Evolutionary conservation across 441 rosid species (phyloP), one percentile per base, ranked within the genome.

Genomic region (Breynia disticha): DNA sequence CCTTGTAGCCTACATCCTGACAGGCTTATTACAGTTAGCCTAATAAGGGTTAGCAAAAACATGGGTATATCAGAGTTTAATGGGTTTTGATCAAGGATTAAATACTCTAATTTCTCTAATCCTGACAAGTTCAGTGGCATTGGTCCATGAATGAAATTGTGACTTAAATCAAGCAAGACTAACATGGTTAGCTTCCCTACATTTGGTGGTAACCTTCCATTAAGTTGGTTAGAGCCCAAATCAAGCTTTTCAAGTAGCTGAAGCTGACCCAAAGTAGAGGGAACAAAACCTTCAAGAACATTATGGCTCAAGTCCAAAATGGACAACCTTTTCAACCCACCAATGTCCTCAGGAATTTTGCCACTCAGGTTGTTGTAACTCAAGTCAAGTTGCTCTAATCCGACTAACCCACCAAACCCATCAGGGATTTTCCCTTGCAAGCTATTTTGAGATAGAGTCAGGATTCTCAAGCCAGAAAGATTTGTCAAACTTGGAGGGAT

Each of bases 141-240:
- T 62, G 79, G 77, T 13, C 79, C 82, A 49, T 19, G 58, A 37
- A 74, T 54, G 18, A 52, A 57, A 52, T 74, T 77, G 37, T 72
- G 73, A 57, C 70, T 74, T 37, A 77, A 48, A 55, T 77, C 82
- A 52, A 77, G 77, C 60, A 77, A 72, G 13, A 72, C 74, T 54
- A 74, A 65, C 67, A 57, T 69, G 49, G 57, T 67, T 41, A 74
- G 67, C 41, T 54, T 51, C 19, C 79, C 73, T 32, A 69, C 0
- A 1, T 64, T 68, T 24, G 63, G 56, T 5, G 77, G 73, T 43
- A 74, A 22, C 46, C 4, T 62, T 46, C 75, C 75, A 46, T 14
- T n/a, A 32, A 77, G 48, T 37, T 41, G 69, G 72, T 77, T 77
- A 14, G 62, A 69, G 44, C 60, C 48, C 55, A 74, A 54, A 57